phyloP scores from a whole-genome alignment of 2,329 filamentous ascomycete species.

The Pseudogymnoascus sp. region DNA sequence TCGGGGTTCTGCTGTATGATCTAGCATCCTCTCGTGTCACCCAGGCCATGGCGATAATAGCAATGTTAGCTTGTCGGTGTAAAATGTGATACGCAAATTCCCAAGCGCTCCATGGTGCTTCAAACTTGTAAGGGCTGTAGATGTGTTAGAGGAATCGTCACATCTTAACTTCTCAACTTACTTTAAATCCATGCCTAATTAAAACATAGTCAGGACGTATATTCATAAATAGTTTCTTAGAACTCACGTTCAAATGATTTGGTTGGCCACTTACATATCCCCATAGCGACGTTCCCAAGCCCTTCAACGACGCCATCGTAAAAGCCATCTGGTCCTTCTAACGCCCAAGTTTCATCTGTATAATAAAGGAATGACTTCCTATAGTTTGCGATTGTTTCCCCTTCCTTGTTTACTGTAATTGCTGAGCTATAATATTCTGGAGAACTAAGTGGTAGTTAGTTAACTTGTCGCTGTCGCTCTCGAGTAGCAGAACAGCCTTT shows the following conservation, averaged over 20 bases:
- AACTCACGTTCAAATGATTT: slow-evolving; percentile 11
- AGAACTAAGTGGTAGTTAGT: slow-evolving; percentile 19
- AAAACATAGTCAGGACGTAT: not conserved
- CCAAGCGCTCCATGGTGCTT: slow-evolving; percentile 40
- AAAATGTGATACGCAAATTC: slow-evolving; percentile 47
- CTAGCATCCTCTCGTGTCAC: slow-evolving; percentile 48
- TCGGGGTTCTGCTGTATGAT: slow-evolving; percentile 37
- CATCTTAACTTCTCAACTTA: slow-evolving; percentile 26
- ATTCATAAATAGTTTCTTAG: not conserved
- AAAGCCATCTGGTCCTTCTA: slow-evolving; percentile 46
- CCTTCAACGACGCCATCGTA: slow-evolving; percentile 37
- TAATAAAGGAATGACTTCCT: slow-evolving; percentile 51
- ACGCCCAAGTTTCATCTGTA: slow-evolving; percentile 53
- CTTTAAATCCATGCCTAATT: slow-evolving; percentile 52
- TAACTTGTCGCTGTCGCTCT: slow-evolving; percentile 28
- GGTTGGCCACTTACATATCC: slow-evolving; percentile 43
- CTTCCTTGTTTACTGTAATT: slow-evolving; percentile 48
- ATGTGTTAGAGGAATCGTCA: slow-evolving; percentile 17
- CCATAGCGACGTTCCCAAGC: slow-evolving; percentile 45
- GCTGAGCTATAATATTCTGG: slow-evolving; percentile 48
- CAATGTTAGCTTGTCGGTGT: slow-evolving; percentile 46
- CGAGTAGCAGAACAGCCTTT: slow-evolving; percentile 39
- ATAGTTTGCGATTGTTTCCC: slow-evolving; percentile 53
- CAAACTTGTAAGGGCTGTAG: slow-evolving; percentile 41
- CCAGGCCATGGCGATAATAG: slow-evolving; percentile 73